phyloP scores from a whole-genome alignment of 345 rosid species.

The Citrus sp. region DNA sequence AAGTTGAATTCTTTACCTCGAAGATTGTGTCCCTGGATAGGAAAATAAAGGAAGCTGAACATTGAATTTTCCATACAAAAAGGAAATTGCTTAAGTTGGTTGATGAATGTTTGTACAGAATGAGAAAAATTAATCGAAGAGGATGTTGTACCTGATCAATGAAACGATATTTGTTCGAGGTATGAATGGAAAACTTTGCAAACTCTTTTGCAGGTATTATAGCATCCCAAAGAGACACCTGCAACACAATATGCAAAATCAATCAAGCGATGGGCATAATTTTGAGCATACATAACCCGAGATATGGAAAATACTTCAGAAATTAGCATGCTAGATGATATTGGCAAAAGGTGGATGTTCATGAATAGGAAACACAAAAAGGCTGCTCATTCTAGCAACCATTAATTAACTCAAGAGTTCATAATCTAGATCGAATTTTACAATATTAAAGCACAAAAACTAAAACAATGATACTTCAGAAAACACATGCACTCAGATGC shows the following conservation, averaged over 20 bases:
- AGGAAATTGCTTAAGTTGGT: neutral
- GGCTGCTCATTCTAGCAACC: neutral
- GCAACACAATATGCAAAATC: slow-evolving; percentile 1
- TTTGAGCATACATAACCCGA: neutral
- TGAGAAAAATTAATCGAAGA: neutral
- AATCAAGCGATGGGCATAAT: neutral
- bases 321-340: neutral
- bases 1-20: slow-evolving; percentile 81
- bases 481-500: neutral
- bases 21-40: slow-evolving; percentile 70
- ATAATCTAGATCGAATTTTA: neutral
- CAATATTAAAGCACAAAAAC: neutral
- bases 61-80: neutral
- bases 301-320: neutral
- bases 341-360: neutral
- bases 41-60: neutral
- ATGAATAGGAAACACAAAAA: neutral
- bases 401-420: neutral
- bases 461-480: neutral
- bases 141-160: slow-evolving; percentile 72
- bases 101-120: neutral
- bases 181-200: slow-evolving; percentile 73
- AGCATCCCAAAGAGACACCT: slow-evolving; percentile 98
- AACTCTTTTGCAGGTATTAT: slow-evolving; percentile 78
- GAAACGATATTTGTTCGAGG: slow-evolving; percentile 86